Conservation (phyloP, 1,284 basidiomycete species). For the Ganoderma multipileum region DNA sequence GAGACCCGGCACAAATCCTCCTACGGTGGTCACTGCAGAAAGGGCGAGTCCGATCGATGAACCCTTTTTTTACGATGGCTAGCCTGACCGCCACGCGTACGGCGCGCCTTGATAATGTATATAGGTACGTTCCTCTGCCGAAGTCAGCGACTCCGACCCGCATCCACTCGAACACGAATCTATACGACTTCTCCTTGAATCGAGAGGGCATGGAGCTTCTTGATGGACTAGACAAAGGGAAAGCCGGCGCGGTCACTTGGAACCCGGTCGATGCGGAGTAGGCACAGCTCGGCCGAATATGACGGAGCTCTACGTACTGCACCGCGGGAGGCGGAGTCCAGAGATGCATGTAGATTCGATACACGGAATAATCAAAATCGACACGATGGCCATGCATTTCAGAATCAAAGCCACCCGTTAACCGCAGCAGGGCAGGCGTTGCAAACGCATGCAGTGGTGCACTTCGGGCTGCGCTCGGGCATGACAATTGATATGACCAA, state of each 20-base stretch:
- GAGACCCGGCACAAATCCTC: slow-evolving; percentile 64
- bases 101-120: not conserved
- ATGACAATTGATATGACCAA: not conserved
- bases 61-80: not conserved
- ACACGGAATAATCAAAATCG: slow-evolving; percentile 6
- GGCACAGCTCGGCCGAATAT: not conserved
- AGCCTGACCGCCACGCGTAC: not conserved
- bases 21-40: slow-evolving; percentile 75
- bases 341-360: slow-evolving; percentile 1
- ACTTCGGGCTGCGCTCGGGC: not conserved
- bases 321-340: not conserved
- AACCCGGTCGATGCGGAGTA: slow-evolving; percentile 53
- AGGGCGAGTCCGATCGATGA: slow-evolving; percentile 32
- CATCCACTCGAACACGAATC: slow-evolving; percentile 58
- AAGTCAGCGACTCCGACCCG: slow-evolving; percentile 59
- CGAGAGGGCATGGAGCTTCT: slow-evolving; percentile 56
- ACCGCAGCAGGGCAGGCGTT: not conserved
- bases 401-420: not conserved
- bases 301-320: not conserved
- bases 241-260: slow-evolving; percentile 56
- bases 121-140: slow-evolving; percentile 58
- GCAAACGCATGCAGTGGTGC: not conserved
- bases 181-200: slow-evolving; percentile 62
- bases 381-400: not conserved
- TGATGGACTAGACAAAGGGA: slow-evolving; percentile 55